Conservation (phyloP, 371 early-diverging fungal genomes). For the Mucor mucedo region DNA sequence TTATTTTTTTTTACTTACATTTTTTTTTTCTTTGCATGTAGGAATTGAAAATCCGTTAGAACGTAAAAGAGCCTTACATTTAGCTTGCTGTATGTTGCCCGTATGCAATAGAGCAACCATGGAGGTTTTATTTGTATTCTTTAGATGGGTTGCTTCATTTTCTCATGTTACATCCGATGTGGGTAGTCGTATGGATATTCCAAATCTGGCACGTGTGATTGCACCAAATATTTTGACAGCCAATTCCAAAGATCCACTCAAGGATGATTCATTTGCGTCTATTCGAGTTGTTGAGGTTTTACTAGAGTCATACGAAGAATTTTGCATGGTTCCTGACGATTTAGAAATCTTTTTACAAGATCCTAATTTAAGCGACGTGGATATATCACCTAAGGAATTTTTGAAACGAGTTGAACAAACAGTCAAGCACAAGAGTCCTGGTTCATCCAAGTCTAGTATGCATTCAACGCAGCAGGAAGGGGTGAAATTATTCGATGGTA, state of each 20-base stretch:
- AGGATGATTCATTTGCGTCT: constrained; percentile 76
- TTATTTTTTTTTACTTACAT: not conserved
- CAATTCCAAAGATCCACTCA: constrained; percentile 80
- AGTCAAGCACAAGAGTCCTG: constrained; percentile 35
- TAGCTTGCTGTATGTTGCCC: constrained; percentile 86
- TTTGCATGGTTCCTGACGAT: constrained; percentile 72
- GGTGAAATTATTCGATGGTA: constrained; percentile 24
- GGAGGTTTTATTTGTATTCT: constrained; percentile 85
- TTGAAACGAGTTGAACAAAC: constrained; percentile 49
- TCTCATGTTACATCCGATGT: constrained; percentile 74
- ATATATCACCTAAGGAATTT: constrained; percentile 52
- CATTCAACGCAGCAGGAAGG: constrained; percentile 14
- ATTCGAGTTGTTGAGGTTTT: constrained; percentile 79
- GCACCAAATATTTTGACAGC: constrained; percentile 92
- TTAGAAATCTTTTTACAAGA: constrained; percentile 50
- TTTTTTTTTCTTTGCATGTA: constrained; percentile 3
- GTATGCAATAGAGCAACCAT: constrained; percentile 89
- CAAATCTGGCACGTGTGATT: constrained; percentile 92
- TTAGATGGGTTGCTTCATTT: constrained; percentile 83
- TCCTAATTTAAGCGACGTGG: constrained; percentile 39
- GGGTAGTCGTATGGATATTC: constrained; percentile 94
- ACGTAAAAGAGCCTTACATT: constrained; percentile 74
- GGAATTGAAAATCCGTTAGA: constrained; percentile 56
- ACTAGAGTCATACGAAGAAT: constrained; percentile 73
- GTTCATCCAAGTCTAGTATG: constrained; percentile 17